phyloP scores from a whole-genome alignment of 23 red algal species.

The Gracilaria caudata region DNA sequence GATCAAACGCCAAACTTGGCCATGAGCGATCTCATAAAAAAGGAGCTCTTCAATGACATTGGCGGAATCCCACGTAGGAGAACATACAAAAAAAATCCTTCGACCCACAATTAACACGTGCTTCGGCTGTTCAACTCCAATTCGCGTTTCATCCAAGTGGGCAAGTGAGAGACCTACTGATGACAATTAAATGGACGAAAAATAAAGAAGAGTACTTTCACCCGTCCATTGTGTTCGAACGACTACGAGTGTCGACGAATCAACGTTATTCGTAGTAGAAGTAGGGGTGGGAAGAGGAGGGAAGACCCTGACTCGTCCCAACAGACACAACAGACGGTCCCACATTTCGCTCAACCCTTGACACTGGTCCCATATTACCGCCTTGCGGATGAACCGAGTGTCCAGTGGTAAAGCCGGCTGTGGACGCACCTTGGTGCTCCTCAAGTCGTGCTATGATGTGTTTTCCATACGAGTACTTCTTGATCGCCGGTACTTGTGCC shows the following conservation, averaged over 20 bases:
- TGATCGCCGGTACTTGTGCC: conserved; percentile 82
- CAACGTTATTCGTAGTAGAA: conserved; percentile 29
- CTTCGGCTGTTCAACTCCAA: conserved; percentile 2
- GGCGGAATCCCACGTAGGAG: conserved; percentile 19
- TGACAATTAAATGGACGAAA: conserved; percentile 6
- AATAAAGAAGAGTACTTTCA: conserved; percentile 18
- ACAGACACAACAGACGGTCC: conserved; percentile 23
- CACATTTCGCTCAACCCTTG: background rate
- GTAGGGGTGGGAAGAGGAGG: background rate
- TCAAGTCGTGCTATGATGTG: conserved; percentile 96
- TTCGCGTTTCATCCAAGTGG: conserved; percentile 19
- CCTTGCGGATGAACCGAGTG: conserved; percentile 8
- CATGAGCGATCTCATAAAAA: conserved; percentile 32
- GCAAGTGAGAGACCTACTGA: background rate
- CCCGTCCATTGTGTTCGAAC: background rate
- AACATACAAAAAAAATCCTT: conserved; percentile 42
- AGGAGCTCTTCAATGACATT: conserved; percentile 39
- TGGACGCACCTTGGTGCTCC: conserved; percentile 24
- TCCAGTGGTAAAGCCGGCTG: conserved; percentile 1
- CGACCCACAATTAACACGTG: conserved; percentile 18
- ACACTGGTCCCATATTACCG: conserved; percentile 1
- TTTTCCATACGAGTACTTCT: conserved; percentile 98
- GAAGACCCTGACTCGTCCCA: background rate
- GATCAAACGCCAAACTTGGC: conserved; percentile 15
- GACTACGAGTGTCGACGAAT: background rate